Evolutionary conservation across 73 alveolate species (phyloP).

Genomic region (Paramecium sonneborni): DNA sequence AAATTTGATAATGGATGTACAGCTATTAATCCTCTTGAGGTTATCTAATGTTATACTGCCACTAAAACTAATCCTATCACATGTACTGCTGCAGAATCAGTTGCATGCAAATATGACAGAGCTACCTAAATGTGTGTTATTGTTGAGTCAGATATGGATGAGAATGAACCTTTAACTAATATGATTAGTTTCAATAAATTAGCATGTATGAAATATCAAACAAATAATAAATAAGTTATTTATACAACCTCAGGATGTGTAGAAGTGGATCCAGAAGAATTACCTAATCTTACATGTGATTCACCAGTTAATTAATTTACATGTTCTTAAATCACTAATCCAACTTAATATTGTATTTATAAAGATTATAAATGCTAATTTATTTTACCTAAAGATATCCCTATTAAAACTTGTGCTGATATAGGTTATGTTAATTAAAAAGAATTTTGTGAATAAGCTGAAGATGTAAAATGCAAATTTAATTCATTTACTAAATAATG

Average conservation of each 20-base stretch:
- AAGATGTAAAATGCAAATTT: constrained; percentile 9
- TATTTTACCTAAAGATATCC: background rate
- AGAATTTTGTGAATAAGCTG: constrained; percentile 35
- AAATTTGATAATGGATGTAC: background rate
- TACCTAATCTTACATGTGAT: background rate
- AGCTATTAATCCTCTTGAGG: background rate
- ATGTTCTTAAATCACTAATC: background rate
- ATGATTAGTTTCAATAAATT: background rate
- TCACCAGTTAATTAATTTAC: background rate
- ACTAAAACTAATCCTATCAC: background rate
- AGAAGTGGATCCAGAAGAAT: background rate
- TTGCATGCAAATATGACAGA: background rate
- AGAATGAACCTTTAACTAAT: background rate
- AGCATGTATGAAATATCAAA: constrained; percentile 17
- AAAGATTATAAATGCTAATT: constrained; percentile 5
- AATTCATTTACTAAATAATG: background rate
- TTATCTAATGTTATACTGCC: background rate
- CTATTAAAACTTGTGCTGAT: background rate
- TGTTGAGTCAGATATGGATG: background rate
- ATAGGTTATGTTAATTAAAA: background rate
- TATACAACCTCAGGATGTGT: background rate
- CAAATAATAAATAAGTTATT: background rate
- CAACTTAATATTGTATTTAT: background rate
- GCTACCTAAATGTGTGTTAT: background rate
- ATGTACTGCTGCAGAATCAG: constrained; percentile 7